These are phyloP conservation scores for Saccharomycopsis crataegensis DNA, from an alignment of 1,139 yeast species.

Conservation along the genomic window DNA sequence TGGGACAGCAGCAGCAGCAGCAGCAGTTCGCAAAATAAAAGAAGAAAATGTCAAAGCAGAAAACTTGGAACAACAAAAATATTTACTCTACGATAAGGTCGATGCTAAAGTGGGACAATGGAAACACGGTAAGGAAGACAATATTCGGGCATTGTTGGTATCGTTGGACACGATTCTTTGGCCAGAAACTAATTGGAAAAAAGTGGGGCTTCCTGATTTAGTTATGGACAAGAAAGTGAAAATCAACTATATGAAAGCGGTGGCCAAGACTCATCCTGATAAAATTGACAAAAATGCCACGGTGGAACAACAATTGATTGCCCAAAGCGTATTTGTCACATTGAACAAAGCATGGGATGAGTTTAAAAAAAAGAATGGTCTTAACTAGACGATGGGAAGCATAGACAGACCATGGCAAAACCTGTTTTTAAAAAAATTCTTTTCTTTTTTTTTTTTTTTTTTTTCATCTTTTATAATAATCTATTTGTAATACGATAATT, in stretches of 20 bases:
- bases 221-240: constrained; percentile 91
- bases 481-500: too few relatives aligned
- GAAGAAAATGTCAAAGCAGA: constrained; percentile 43
- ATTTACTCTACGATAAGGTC: constrained; percentile 53
- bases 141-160: constrained; percentile 66
- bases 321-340: constrained; percentile 78
- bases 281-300: constrained; percentile 52
- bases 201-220: constrained; percentile 61
- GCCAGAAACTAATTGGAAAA: constrained; percentile 56
- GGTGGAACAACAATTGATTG: constrained; percentile 72
- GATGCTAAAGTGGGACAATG: constrained; percentile 49
- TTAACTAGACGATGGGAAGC: background rate
- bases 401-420: background rate
- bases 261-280: constrained; percentile 91
- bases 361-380: constrained; percentile 51
- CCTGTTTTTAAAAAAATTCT: too few relatives aligned
- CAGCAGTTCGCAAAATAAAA: constrained; percentile 40
- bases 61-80: constrained; percentile 47
- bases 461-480: too few relatives aligned
- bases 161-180: constrained; percentile 59
- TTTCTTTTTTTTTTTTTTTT: too few relatives aligned
- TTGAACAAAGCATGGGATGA: constrained; percentile 89
- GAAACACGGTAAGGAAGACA: constrained; percentile 71
- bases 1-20: constrained; percentile 24
- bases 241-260: constrained; percentile 83